These are phyloP conservation scores for Magnolia changhungtana DNA, from an alignment of 164 flowering plant genomes.

Conservation along the genomic window DNA sequence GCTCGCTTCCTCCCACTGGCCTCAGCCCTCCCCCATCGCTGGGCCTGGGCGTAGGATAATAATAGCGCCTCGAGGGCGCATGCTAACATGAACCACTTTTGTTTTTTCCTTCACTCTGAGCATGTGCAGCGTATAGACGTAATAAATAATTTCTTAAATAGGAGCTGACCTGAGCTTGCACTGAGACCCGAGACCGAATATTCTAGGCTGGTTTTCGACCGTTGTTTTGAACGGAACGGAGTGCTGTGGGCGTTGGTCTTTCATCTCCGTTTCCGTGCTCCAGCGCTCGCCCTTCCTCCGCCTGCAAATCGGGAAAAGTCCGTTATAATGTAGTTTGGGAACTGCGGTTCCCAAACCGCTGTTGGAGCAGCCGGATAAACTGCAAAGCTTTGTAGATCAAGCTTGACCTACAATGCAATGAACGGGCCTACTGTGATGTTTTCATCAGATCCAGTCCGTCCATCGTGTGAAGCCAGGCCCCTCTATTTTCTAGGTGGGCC, in stretches of 20 bases:
- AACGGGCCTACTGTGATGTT: too few relatives aligned
- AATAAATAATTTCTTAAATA: background rate
- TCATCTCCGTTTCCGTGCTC: constrained; percentile 12
- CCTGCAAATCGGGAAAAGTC: constrained; percentile 11
- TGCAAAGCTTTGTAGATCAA: too few relatives aligned
- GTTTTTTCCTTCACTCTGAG: background rate
- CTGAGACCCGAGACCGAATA: constrained; percentile 18
- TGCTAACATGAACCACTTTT: background rate
- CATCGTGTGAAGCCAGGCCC: too few relatives aligned
- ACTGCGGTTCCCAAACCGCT: too few relatives aligned
- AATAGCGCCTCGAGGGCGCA: constrained; percentile 1
- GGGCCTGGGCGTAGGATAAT: constrained; percentile 9
- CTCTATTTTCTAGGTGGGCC: too few relatives aligned
- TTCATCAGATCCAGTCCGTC: too few relatives aligned
- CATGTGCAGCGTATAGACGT: background rate
- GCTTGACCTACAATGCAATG: too few relatives aligned
- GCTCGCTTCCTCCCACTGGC: background rate
- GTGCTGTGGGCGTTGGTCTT: constrained; percentile 14
- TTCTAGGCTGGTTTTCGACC: constrained; percentile 8
- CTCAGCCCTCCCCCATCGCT: too few relatives aligned
- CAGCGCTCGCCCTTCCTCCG: constrained; percentile 12
- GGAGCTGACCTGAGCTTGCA: constrained; percentile 6
- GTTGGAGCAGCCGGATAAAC: too few relatives aligned
- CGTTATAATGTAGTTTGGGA: background rate
- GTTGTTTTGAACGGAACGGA: constrained; percentile 23